Base-by-base conservation (phyloP, 768 basidiomycete genomes). In the Mycena amicta region DNA sequence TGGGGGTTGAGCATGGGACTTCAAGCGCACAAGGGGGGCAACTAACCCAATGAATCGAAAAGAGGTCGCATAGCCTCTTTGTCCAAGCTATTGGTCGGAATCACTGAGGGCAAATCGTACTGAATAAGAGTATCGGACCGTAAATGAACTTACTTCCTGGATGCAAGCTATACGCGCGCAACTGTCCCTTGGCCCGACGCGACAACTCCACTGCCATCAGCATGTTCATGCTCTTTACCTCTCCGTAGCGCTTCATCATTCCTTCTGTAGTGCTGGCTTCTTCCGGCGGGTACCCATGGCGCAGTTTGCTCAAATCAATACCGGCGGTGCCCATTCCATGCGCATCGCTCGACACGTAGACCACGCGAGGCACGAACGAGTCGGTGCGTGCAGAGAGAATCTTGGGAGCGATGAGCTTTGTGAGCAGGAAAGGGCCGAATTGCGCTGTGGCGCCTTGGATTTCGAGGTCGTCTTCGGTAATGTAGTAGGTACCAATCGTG, bases 341-440 rank as follows among this genome's bases (percentile, higher is more conserved):
- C 3, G 52, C 40, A n/a, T 52, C 53, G 49, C 58, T 60, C 5
- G 58, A 27, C 3, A 63, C 58, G 26, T 30, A 57, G 1, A 63
- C 52, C 22, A 63, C 58, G 15, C 62, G 62, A 5, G 62, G 62
- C 12, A 52, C 56, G 27, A 11, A 53, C 0, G 51, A 29, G 2
- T 33, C 15, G 8, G 11, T 52, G 2, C 50, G 23, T 3, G 58
- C 39, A 1, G 58, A 37, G 15, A 50, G 39, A 4, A 63, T n/a
- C 30, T 57, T 53, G 23, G 55, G 52, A 3, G 52, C 12, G 53
- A 63, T 45, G 8, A 63, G 62, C 3, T 53, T 55, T 28, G 58
- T 60, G 52, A 63, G 54, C 23, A 63, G 62, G 45, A 63, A 63
- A 0, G 62, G 62, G 1, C 58, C 62, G 5, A 63, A 20, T 26